These are phyloP conservation scores for Yamadazyma spencermartinsiae DNA, from an alignment of 1,139 yeast species.

Conservation along the genomic window DNA sequence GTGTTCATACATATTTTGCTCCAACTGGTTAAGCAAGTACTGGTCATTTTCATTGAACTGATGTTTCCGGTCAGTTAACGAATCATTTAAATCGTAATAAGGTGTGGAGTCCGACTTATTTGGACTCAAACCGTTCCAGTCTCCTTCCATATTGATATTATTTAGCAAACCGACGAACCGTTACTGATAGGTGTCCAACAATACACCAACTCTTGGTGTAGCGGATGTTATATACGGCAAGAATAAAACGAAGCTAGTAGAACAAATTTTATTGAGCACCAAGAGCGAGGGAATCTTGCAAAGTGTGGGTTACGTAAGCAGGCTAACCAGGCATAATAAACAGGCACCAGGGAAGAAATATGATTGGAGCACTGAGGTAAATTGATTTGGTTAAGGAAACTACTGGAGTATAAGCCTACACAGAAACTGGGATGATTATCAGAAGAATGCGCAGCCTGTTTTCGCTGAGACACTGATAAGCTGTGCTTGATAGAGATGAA, in stretches of 20 bases:
- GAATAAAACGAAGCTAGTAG: too few species aligned
- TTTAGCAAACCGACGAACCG: too few species aligned
- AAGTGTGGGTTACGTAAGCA: too few species aligned
- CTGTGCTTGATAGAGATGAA: not conserved
- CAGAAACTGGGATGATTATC: not conserved
- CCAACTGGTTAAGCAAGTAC: conserved; percentile 27
- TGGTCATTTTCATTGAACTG: conserved; percentile 24
- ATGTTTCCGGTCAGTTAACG: conserved; percentile 6
- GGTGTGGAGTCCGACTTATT: conserved; percentile 14
- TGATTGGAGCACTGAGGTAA: not conserved
- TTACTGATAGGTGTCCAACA: too few species aligned
- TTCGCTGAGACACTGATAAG: not conserved
- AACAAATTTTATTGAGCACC: too few species aligned
- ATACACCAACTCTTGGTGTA: too few species aligned
- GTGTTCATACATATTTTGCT: conserved; percentile 24
- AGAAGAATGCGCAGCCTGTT: not conserved
- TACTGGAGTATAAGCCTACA: not conserved
- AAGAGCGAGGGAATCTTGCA: too few species aligned
- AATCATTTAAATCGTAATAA: conserved; percentile 14
- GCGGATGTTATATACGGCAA: too few species aligned
- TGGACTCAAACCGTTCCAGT: conserved; percentile 15
- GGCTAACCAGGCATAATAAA: too few species aligned
- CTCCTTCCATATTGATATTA: conserved; percentile 16
- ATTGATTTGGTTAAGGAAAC: not conserved
- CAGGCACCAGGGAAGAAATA: too few species aligned